Evolutionary conservation across 2,329 filamentous ascomycete species (phyloP), one percentile per base, ranked within the genome.

Genomic region (Talaromyces sp.): DNA sequence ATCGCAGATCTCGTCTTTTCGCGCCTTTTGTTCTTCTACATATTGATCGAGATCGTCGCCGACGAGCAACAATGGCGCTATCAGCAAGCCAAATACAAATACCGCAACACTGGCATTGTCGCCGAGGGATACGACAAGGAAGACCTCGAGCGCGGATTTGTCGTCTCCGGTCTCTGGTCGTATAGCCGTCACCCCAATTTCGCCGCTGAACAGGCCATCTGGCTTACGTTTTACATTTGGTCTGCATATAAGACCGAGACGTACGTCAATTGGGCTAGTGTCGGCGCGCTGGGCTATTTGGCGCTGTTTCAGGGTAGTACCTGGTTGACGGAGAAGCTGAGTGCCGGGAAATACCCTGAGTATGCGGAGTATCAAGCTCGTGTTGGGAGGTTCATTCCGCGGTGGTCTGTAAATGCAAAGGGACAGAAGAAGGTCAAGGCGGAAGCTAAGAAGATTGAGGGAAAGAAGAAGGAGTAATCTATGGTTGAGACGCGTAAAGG

Each of bases 151-250:
- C 90, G 94, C 43, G 95, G 95, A 49, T 99, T 99, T 79, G 84
- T 91, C 69, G 90, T 91, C 9, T 87, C 84, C 4, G 95, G 95
- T 0, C 82, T 99, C 8, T 99, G 91, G 89, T 89, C 88, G 0
- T 93, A 89, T 81, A 94, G 90, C 70, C 86, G 95, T 54, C 96
- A 99, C 77, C 95, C 95, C 57, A 99, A 99, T 78, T 99, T 98
- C 74, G 87, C 91, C 5, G 92, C 91, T 5, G 95, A 99, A 79
- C 95, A 98, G 79, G 83, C 88, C 35, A 88, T 98, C 71, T 99
- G 95, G 95, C 84, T 96, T 62, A 81, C 88, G 9, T 79, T 98
- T 61, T 98, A 98, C 77, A 86, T 92, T 73, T 99, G 94, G 95
- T 87, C 86, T 69, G 94, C 90, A 77, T 90, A 87, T 74, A 85